Evolutionary conservation across 208 protist genomes (phyloP), one percentile per base, ranked within the genome.

Genomic region (Porcisia deanei): DNA sequence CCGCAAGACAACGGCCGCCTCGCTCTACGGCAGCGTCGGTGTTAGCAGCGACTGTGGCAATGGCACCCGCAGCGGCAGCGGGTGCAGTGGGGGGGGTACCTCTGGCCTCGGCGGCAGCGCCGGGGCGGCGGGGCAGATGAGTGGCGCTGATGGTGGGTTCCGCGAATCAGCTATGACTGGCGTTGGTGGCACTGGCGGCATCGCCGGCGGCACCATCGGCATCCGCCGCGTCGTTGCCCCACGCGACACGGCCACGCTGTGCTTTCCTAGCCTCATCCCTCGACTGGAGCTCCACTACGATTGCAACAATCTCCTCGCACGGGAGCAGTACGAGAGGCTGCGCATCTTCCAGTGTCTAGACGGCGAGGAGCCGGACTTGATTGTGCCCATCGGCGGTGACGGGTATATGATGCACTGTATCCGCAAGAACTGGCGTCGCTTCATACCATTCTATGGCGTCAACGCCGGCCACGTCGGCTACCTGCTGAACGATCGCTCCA

Each of bases 321-420:
- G 89, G 3, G 91, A 96, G 71, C 85, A 92, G 80, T 96, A 89
- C 77, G 90, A 96, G 74, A 87, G 86, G 79, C 89, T 97, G 55
- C 86, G 86, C 64, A 67, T 89, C n/a, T 96, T 95, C 78, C 82
- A 92, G 71, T 80, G 77, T 60, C 71, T 71, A 39, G 80, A 84
- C 49, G 88, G 83, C 60, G 85, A 93, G 76, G 90, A 95, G 72
- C 94, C 94, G 3, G 94, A 97, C 72, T 82, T 97, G 30, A 95
- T 97, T 77, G 91, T 96, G 49, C 94, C 94, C 22, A 96, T 97
- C 80, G 94, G 94, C 70, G 94, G 94, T 2, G 94, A 97, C 81
- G 94, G 94, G 14, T 97, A 95, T 84, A 96, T 97, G 91, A 97
- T 97, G 94, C 91, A 94, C 67, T 97, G 94, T 82, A 95, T 97